These are phyloP conservation scores for Rubroshorea leprosula DNA, from an alignment of 345 rosid genomes.

Conservation along the genomic window DNA sequence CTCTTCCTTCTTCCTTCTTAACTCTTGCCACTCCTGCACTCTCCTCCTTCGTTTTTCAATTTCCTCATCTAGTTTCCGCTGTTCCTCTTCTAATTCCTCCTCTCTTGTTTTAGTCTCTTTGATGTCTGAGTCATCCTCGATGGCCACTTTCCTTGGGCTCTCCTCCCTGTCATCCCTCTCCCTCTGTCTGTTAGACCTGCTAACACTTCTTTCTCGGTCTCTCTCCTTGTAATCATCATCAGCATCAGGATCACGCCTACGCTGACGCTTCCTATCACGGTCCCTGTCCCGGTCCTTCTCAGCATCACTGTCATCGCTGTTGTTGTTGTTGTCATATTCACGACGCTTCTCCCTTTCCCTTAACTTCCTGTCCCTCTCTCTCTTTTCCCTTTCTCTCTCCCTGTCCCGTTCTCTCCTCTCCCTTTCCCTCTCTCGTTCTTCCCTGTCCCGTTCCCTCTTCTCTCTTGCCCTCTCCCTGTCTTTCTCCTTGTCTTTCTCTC, in stretches of 20 bases:
- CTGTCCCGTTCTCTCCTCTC: conserved; percentile 24
- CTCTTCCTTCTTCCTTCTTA: conserved; percentile 84
- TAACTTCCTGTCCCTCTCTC: conserved; percentile 47
- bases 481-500: conserved; percentile 6
- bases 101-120: conserved; percentile 54
- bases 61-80: conserved; percentile 72
- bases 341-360: conserved; percentile 59
- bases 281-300: conserved; percentile 39
- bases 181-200: conserved; percentile 50
- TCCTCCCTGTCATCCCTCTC: conserved; percentile 48
- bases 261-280: conserved; percentile 51
- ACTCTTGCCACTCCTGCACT: conserved; percentile 97
- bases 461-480: conserved; percentile 15
- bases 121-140: conserved; percentile 49
- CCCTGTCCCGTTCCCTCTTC: conserved; percentile 26
- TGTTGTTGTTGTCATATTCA: conserved; percentile 49
- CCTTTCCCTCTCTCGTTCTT: conserved; percentile 30
- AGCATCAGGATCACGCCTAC: conserved; percentile 48
- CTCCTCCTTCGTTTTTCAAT: conserved; percentile 86
- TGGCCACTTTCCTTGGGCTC: conserved; percentile 47
- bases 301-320: conserved; percentile 56
- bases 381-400: conserved; percentile 34
- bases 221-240: conserved; percentile 56
- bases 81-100: conserved; percentile 85
- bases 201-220: conserved; percentile 48